phyloP scores from a whole-genome alignment of 2,329 filamentous ascomycete genomes.

The Xylariaceae sp. region DNA sequence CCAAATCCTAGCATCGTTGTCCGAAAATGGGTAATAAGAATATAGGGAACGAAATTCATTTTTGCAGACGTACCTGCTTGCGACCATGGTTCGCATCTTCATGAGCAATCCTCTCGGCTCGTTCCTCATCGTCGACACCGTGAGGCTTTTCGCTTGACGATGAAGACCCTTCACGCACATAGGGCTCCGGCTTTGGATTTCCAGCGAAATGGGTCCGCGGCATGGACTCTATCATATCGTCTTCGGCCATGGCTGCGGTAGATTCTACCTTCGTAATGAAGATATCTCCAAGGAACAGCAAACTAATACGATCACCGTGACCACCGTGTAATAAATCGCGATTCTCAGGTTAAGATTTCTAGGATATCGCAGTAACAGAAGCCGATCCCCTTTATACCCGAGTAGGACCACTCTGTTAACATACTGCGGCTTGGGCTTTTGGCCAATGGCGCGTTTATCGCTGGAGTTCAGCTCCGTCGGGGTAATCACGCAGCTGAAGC shows the following conservation, averaged over 20 bases:
- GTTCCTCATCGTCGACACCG: neutral
- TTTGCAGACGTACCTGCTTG: constrained; percentile 4
- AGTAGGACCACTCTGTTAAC: too few species aligned
- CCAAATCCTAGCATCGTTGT: too few species aligned
- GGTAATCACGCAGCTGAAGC: neutral
- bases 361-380: neutral
- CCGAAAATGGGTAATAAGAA: neutral
- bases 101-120: neutral
- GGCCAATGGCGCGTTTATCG: too few species aligned
- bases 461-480: neutral
- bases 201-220: neutral
- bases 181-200: neutral
- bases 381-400: neutral
- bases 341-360: neutral
- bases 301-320: too few species aligned
- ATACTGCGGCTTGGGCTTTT: too few species aligned
- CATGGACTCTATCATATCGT: constrained; percentile 1
- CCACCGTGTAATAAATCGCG: neutral
- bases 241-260: neutral
- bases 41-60: neutral
- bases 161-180: neutral
- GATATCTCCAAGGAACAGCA: neutral
- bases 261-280: neutral
- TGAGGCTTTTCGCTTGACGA: neutral
- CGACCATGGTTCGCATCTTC: neutral